Conservation (phyloP, 805 yeast species). For the Starmera pachycereana region DNA sequence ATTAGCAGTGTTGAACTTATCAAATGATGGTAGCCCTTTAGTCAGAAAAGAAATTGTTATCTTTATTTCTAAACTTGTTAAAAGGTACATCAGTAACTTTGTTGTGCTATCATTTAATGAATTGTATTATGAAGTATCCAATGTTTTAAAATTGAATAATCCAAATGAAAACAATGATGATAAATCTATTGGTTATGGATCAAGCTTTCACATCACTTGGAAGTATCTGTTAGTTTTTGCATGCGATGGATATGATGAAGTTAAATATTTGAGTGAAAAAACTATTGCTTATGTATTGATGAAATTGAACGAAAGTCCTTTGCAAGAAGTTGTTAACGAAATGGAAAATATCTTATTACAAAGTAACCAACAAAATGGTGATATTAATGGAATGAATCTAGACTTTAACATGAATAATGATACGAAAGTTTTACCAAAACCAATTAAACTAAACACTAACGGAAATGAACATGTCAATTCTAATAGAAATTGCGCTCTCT, state of each 20-base stretch:
- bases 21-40: constrained; percentile 83
- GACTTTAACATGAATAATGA: constrained; percentile 3
- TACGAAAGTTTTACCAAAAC: constrained; percentile 28
- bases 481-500: constrained; percentile 8
- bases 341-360: constrained; percentile 56
- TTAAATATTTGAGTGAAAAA: constrained; percentile 58
- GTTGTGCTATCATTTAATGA: constrained; percentile 81
- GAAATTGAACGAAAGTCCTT: constrained; percentile 42
- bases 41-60: constrained; percentile 80
- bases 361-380: constrained; percentile 22
- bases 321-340: constrained; percentile 53
- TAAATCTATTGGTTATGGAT: constrained; percentile 74
- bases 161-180: constrained; percentile 51
- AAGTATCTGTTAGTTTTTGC: constrained; percentile 68
- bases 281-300: constrained; percentile 65
- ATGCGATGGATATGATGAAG: constrained; percentile 83
- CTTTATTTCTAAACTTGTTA: constrained; percentile 65
- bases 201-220: constrained; percentile 82
- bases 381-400: constrained; percentile 4
- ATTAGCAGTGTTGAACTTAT: constrained; percentile 50
- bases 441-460: constrained; percentile 16
- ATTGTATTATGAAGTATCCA: constrained; percentile 59
- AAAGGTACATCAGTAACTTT: constrained; percentile 62
- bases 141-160: constrained; percentile 29
- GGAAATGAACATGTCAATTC: not conserved